Evolutionary conservation across 352 stramenopile species (phyloP), one percentile per base, ranked within the genome.

Genomic region (Globisporangium acanthophoron): DNA sequence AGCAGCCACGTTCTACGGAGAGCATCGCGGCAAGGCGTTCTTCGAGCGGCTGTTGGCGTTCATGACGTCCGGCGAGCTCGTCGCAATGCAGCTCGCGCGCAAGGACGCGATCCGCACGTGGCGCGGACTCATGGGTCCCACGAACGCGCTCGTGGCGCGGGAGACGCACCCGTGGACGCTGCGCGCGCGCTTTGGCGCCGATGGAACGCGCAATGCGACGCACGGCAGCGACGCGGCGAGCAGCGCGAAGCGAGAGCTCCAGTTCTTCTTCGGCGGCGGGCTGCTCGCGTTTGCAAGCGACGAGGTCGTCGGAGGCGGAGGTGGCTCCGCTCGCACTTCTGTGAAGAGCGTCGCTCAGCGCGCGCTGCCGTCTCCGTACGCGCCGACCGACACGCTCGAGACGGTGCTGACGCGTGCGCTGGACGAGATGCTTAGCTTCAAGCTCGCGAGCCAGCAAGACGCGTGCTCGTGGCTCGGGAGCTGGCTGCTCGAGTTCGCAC

Each of bases 131-230:
- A 86, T 92, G 75, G 88, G 88, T 0, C 84, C 87, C 13, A 95
- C 87, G 15, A 89, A 96, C 62, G 73, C 79, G 15, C 52, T 67
- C 11, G 64, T 55, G 40, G 87, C 87, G 5, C 62, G 74, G 0
- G 59, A 74, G 37, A 78, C 63, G 1, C 61, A 79, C 31, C 74
- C 80, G 13, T 79, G 68, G 73, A 81, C 73, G 9, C 58, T 96
- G 31, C 74, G 85, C 4, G 88, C 76, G 16, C 69, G 74, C n/a
- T 96, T 90, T 56, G 88, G 88, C 12, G 49, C 85, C n/a, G 80
- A 93, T 31, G 78, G 85, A 16, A 92, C 77, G 1, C 55, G 66
- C 21, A 96, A 96, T 59, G 83, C 88, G 9, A 92, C 85, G 1
- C 88, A 96, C 51, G 88, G 86, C 24, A 92, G 76, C 52, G 87